Evolutionary conservation across 768 basidiomycete species (phyloP).

Genomic region (Psilocybe cubensis): DNA sequence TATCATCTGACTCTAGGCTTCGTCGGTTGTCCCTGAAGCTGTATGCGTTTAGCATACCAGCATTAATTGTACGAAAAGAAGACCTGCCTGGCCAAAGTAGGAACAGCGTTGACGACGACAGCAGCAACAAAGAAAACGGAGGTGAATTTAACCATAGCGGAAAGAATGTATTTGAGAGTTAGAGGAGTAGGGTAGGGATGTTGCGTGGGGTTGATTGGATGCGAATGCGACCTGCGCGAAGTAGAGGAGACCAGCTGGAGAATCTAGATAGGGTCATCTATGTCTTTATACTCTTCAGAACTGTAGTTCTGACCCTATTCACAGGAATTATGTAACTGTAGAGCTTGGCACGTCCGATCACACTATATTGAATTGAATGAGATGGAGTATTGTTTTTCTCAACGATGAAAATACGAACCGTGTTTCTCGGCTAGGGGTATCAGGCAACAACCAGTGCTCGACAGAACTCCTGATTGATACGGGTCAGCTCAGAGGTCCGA

Average conservation of each 20-base stretch:
- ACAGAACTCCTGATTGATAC: neutral
- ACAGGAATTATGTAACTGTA: neutral
- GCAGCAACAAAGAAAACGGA: neutral
- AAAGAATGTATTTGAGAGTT: neutral
- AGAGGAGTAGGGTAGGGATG: neutral
- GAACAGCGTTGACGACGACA: neutral
- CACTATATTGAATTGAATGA: neutral
- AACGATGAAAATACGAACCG: neutral
- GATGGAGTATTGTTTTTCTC: no score
- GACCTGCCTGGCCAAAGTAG: slow-evolving; percentile 3
- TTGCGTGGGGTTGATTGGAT: neutral
- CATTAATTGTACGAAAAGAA: neutral
- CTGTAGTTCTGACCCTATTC: neutral
- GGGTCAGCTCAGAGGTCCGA: neutral
- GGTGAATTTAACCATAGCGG: slow-evolving; percentile 6
- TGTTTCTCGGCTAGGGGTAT: neutral
- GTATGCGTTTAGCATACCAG: neutral
- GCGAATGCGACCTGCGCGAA: slow-evolving; percentile 10
- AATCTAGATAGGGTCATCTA: neutral
- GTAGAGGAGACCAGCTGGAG: slow-evolving; percentile 11
- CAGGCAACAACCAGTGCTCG: no score
- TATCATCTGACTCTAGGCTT: neutral
- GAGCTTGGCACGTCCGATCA: neutral
- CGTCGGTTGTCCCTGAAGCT: neutral
- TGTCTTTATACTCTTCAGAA: neutral